phyloP scores from a whole-genome alignment of 2,329 filamentous ascomycete genomes.

The Tolypocladium paradoxum region DNA sequence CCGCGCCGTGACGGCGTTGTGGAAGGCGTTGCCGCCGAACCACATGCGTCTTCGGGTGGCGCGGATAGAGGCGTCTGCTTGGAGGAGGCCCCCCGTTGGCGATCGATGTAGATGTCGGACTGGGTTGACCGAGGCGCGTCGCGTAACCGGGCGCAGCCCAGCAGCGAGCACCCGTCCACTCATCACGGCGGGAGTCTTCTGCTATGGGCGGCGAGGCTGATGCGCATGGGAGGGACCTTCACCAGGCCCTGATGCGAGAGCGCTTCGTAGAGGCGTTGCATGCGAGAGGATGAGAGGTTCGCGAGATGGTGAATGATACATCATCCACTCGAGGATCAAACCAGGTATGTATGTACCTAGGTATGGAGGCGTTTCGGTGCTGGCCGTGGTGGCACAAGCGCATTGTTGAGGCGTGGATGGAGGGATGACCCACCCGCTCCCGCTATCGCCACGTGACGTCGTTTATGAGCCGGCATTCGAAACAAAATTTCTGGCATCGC shows the following conservation, averaged over 20 bases:
- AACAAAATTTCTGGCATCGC: constrained; percentile 24
- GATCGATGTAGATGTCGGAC: constrained; percentile 56
- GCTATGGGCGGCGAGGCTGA: neutral
- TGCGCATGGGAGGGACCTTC: neutral
- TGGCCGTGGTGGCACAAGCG: neutral
- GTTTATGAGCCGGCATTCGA: constrained; percentile 15
- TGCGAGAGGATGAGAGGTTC: neutral
- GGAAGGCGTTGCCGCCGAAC: constrained; percentile 74
- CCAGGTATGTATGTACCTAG: neutral
- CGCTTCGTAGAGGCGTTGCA: neutral
- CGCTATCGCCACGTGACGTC: constrained; percentile 22
- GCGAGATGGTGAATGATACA: neutral
- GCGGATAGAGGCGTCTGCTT: constrained; percentile 52
- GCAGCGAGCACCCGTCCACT: constrained; percentile 46
- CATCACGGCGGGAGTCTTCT: constrained; percentile 15
- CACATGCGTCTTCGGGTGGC: constrained; percentile 55
- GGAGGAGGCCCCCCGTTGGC: constrained; percentile 57
- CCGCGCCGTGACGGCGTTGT: constrained; percentile 59
- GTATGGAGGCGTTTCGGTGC: neutral
- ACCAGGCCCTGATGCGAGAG: neutral
- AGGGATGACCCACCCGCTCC: neutral
- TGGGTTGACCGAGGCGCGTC: constrained; percentile 44
- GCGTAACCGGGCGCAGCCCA: constrained; percentile 56
- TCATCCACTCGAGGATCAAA: neutral
- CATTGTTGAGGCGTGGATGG: neutral